A percentile compares a stretch with the other conserved stretches of the same genome.
phyloP scores from a whole-genome alignment of 2,329 filamentous ascomycete genomes.

The Akanthomyces uredinophilus region DNA sequence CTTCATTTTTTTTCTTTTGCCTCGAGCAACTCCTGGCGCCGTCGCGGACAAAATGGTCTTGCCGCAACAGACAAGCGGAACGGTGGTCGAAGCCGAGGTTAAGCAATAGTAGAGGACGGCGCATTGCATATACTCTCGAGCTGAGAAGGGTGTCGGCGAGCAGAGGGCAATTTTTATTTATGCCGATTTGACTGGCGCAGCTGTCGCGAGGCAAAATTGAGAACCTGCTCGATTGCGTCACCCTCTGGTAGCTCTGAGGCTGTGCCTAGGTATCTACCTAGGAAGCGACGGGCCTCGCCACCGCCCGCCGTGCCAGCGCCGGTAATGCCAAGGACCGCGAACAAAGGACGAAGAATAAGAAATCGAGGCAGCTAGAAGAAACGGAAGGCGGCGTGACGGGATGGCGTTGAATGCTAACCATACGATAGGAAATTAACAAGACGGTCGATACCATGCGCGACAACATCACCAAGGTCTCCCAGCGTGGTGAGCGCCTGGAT shows the following conservation, averaged over 20 bases:
- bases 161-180: background rate
- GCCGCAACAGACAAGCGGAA: background rate
- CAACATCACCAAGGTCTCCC: conserved; percentile 94
- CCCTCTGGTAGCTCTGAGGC: background rate
- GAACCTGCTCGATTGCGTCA: conserved; percentile 1
- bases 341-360: background rate
- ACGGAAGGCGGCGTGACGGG: background rate
- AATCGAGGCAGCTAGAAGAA: background rate
- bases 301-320: background rate
- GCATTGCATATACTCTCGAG: background rate
- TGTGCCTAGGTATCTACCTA: background rate
- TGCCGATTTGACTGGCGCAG: background rate
- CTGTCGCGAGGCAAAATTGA: background rate
- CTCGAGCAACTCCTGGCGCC: background rate
- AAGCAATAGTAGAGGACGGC: background rate
- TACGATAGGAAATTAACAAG: conserved; percentile 84
- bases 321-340: background rate
- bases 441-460: conserved; percentile 93
- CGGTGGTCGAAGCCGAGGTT: background rate
- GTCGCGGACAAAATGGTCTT: background rate
- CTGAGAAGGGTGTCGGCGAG: background rate
- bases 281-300: background rate
- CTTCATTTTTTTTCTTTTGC: background rate
- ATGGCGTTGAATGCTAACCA: conserved; percentile 18
- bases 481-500: conserved; percentile 86